phyloP scores from a whole-genome alignment of 2,329 filamentous ascomycete species.

The Amesomyces nigricolor region DNA sequence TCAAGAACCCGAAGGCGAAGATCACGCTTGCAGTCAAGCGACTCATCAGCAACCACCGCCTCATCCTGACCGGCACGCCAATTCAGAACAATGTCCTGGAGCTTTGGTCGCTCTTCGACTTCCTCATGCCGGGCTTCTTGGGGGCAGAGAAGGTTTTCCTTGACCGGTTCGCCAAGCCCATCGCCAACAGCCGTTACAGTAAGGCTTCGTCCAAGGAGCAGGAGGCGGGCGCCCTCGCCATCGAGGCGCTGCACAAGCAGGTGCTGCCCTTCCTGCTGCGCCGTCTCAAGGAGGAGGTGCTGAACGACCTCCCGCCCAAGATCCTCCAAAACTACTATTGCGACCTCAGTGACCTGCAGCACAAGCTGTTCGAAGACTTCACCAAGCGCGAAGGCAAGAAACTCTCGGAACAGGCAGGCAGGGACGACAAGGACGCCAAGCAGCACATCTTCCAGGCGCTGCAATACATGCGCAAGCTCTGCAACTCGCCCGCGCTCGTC shows the following conservation, averaged over 20 bases:
- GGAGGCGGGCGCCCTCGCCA: slow-evolving; percentile 89
- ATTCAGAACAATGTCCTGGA: slow-evolving; percentile 98
- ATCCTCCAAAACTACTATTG: slow-evolving; percentile 99
- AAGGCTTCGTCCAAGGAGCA: slow-evolving; percentile 98
- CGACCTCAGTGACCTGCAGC: slow-evolving; percentile 90
- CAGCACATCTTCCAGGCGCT: slow-evolving; percentile 98
- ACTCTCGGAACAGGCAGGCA: slow-evolving; percentile 74
- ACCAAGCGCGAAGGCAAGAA: slow-evolving; percentile 88
- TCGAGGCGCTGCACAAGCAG: slow-evolving; percentile 98
- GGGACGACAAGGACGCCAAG: slow-evolving; percentile 86
- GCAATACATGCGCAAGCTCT: slow-evolving; percentile 99
- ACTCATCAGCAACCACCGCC: slow-evolving; percentile 82
- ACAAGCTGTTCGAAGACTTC: slow-evolving; percentile 94
- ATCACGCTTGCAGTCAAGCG: slow-evolving; percentile 89
- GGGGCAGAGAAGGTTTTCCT: slow-evolving; percentile 93
- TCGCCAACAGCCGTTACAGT: slow-evolving; percentile 87
- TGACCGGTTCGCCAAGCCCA: slow-evolving; percentile 90
- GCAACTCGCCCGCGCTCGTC: slow-evolving; percentile 93
- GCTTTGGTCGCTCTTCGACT: slow-evolving; percentile 96
- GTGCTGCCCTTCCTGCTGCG: slow-evolving; percentile 93
- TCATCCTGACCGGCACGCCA: slow-evolving; percentile 93
- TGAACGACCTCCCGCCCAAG: slow-evolving; percentile 94
- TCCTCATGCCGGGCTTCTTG: slow-evolving; percentile 97
- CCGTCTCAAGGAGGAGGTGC: slow-evolving; percentile 93
- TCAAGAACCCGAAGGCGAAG: slow-evolving; percentile 98